Evolutionary conservation across 1,139 yeast genomes (phyloP).

Genomic region (Blastobotrys ciferrii): DNA sequence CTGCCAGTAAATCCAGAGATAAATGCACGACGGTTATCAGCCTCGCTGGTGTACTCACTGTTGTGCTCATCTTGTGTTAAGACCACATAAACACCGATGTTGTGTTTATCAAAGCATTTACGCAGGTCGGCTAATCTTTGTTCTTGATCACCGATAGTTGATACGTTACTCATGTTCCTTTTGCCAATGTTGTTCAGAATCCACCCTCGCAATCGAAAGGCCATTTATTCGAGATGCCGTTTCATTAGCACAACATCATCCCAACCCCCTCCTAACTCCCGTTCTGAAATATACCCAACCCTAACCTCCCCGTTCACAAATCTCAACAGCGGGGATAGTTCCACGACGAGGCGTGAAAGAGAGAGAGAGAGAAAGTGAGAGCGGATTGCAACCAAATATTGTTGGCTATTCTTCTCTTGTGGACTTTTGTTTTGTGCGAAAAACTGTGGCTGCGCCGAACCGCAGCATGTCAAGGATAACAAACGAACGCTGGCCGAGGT

Average conservation of each 20-base stretch:
- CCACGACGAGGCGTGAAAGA: no score
- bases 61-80: constrained; percentile 96
- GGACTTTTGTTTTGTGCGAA: no score
- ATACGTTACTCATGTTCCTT: constrained; percentile 4
- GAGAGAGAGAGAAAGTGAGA: no score
- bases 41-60: constrained; percentile 77
- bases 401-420: no score
- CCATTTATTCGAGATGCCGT: neutral
- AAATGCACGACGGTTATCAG: constrained; percentile 81
- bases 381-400: no score
- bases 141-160: constrained; percentile 16
- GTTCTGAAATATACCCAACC: neutral
- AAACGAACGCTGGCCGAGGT: no score
- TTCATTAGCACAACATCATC: neutral
- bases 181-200: constrained; percentile 8
- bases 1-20: constrained; percentile 86
- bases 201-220: constrained; percentile 21
- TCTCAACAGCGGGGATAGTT: no score
- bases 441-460: no score
- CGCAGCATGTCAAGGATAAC: no score
- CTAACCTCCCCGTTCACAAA: no score
- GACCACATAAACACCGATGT: constrained; percentile 73
- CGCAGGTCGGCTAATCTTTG: constrained; percentile 56
- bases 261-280: neutral
- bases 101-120: constrained; percentile 58